Evolutionary conservation across 2,329 filamentous ascomycete species (phyloP), one percentile per base, ranked within the genome.

Genomic region (Blumeria graminis): DNA sequence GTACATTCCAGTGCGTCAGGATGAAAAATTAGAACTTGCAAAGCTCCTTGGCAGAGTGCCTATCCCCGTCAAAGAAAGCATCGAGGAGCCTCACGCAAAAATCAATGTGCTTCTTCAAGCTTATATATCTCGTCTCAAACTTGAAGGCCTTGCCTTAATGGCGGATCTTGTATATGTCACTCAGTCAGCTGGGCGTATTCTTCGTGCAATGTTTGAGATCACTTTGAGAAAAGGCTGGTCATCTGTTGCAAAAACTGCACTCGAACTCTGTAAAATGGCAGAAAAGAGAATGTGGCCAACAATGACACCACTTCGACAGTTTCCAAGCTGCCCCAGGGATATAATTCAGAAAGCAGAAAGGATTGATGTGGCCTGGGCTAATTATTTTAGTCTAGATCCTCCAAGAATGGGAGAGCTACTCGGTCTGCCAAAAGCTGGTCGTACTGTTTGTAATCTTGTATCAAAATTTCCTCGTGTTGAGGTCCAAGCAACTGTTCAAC

Each of bases 201-300:
- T 98, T 50, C 81, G 92, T 57, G 92, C 92, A 0, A 83, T 98
- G 54, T 98, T 96, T 62, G 93, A 98, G 70, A 96, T 98, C 56
- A 84, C 86, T n/a, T 71, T 98, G 61, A 94, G 90, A 71, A 95
- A 95, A 69, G 90, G 90, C 36, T 98, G 90, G 90, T 81, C 92
- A 0, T 83, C 81, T 14, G 92, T 96, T 3, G 86, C 92, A 8
- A 94, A 92, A 71, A 87, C 84, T 60, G 89, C 92, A 0, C 74
- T 98, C 45, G 86, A 94, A 63, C 76, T 98, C 56, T 98, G 93
- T 72, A 98, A 98, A 72, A 96, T 94, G 87, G 92, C 90, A 0
- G 92, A 98, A 72, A 94, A 94, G 74, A 79, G 93, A 54, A 98
- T 98, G 93, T 98, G 92, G 92, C 89, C 90, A 13, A 96, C 90